Evolutionary conservation across 352 stramenopile genomes (phyloP).

Genomic region (Phytophthora cryptogea): DNA sequence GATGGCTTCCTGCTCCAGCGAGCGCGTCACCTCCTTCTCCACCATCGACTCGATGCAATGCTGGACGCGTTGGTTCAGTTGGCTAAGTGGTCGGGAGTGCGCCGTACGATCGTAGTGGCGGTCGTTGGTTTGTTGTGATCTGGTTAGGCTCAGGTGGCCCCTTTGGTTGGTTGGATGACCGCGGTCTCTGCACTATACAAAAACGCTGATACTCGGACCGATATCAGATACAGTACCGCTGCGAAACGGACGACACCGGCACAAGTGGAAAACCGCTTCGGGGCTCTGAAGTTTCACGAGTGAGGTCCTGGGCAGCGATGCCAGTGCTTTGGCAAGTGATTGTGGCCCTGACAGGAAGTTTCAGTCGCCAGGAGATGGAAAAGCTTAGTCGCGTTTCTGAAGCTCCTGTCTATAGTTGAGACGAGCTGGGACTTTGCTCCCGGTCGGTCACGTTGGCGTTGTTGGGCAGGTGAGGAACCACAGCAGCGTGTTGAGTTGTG

Average conservation of each 20-base stretch:
- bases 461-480: too few species aligned
- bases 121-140: conserved; percentile 28
- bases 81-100: conserved; percentile 23
- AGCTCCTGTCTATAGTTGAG: background rate
- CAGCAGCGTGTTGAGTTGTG: too few species aligned
- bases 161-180: conserved; percentile 22
- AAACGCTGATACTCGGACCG: background rate
- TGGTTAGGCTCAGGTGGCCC: conserved; percentile 23
- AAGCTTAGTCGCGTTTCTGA: conserved; percentile 11
- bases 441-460: too few species aligned
- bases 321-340: too few species aligned
- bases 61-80: conserved; percentile 6
- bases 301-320: too few species aligned
- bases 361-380: too few species aligned
- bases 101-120: conserved; percentile 22
- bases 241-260: too few species aligned
- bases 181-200: conserved; percentile 20
- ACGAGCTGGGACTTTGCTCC: too few species aligned
- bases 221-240: background rate
- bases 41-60: conserved; percentile 30
- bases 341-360: too few species aligned
- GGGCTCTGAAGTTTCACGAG: too few species aligned
- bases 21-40: conserved; percentile 52
- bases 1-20: conserved; percentile 70
- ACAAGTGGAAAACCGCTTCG: too few species aligned